Evolutionary conservation across 2,329 filamentous ascomycete species (phyloP).

Genomic region (Diaporthe sp.): DNA sequence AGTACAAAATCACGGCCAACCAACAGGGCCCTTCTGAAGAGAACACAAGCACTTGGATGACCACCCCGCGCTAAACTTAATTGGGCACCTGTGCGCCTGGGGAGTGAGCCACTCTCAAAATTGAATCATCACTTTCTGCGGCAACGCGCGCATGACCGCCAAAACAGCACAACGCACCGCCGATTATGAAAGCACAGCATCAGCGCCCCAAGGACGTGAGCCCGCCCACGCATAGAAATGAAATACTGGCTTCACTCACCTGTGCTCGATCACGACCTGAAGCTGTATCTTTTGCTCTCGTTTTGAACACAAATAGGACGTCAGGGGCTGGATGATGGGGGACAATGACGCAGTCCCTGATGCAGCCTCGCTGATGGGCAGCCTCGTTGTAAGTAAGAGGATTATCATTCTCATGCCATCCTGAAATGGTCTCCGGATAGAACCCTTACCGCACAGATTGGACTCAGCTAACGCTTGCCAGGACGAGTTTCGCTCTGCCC

Average conservation of each 20-base stretch:
- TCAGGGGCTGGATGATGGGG: constrained; percentile 20
- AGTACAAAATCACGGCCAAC: neutral
- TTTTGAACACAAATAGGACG: neutral
- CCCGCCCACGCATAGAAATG: neutral
- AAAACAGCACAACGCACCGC: neutral
- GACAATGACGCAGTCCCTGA: constrained; percentile 27
- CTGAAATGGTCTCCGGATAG: too few relatives aligned
- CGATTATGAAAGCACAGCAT: constrained; percentile 13
- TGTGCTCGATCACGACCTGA: neutral
- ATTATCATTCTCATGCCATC: neutral
- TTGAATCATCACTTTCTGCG: constrained; percentile 20
- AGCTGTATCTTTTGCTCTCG: neutral
- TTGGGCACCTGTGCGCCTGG: constrained; percentile 12
- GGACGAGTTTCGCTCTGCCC: constrained; percentile 79
- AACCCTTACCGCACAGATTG: too few relatives aligned
- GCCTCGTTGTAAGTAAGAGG: constrained; percentile 30
- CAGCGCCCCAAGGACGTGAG: constrained; percentile 3
- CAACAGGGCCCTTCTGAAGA: neutral
- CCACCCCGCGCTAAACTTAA: constrained; percentile 15
- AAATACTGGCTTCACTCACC: neutral
- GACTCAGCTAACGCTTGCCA: constrained; percentile 50
- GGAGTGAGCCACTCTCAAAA: constrained; percentile 2
- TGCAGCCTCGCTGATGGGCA: constrained; percentile 34
- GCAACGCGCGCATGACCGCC: neutral
- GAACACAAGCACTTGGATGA: neutral